Conservation (phyloP, 345 rosid species). For the Pugionium dolabratum region DNA sequence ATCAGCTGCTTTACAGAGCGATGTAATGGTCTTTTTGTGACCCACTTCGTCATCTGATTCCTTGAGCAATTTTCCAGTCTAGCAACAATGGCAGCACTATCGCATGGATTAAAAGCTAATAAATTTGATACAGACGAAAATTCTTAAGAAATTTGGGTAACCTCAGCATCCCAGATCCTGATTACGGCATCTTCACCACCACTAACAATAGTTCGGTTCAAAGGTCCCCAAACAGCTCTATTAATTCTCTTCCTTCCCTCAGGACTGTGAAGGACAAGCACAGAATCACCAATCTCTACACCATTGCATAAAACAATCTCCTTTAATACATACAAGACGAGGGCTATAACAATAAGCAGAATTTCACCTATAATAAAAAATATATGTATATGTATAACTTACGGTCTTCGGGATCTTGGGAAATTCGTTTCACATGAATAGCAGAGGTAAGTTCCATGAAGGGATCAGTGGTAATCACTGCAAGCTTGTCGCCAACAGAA, state of each 20-base stretch:
- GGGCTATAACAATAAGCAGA: not conserved
- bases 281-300: constrained; percentile 72
- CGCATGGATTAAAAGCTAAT: not conserved
- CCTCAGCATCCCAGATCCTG: constrained; percentile 98
- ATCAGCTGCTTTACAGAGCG: constrained; percentile 77
- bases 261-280: constrained; percentile 61
- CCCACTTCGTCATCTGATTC: constrained; percentile 74
- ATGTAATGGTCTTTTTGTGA: constrained; percentile 81
- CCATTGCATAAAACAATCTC: constrained; percentile 10
- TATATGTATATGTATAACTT: constrained; percentile 26
- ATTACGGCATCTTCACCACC: constrained; percentile 82
- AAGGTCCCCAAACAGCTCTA: constrained; percentile 95
- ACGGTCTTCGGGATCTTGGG: constrained; percentile 71
- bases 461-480: constrained; percentile 86
- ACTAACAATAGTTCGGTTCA: constrained; percentile 78
- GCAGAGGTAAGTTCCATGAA: constrained; percentile 90
- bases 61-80: constrained; percentile 86
- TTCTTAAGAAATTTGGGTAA: constrained; percentile 14
- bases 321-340: constrained; percentile 8
- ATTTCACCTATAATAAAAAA: not conserved
- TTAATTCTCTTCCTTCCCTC: constrained; percentile 72
- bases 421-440: constrained; percentile 78
- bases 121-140: constrained; percentile 7
- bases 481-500: constrained; percentile 81
- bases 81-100: constrained; percentile 19